Evolutionary conservation across 345 rosid genomes (phyloP).

Genomic region (Populus tremula): DNA sequence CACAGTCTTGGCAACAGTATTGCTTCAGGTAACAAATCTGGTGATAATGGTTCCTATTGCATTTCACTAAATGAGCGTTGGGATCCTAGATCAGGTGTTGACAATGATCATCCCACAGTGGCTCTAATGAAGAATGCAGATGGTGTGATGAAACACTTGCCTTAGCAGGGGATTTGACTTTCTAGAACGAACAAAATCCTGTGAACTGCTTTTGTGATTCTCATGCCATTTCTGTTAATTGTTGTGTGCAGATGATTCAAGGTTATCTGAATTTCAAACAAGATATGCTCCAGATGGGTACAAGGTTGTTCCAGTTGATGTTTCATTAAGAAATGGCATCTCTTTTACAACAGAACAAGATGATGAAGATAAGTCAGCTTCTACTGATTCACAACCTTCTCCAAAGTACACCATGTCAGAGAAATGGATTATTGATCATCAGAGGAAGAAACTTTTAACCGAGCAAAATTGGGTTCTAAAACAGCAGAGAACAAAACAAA

Average conservation of each 20-base stretch:
- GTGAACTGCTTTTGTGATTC: conserved; percentile 1
- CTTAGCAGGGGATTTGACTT: conserved; percentile 20
- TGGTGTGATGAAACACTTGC: conserved; percentile 17
- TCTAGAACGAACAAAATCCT: not conserved
- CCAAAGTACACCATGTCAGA: conserved; percentile 78
- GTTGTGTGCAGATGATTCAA: conserved; percentile 16
- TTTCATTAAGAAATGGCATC: conserved; percentile 25
- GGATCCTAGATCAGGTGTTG: conserved; percentile 19
- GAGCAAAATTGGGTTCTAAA: conserved; percentile 63
- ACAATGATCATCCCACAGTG: conserved; percentile 13
- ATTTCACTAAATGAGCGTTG: conserved; percentile 21
- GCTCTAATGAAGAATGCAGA: conserved; percentile 12
- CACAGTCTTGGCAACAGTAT: conserved; percentile 29
- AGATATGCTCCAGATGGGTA: conserved; percentile 13
- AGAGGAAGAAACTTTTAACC: conserved; percentile 46
- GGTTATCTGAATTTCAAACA: conserved; percentile 22
- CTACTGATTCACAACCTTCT: conserved; percentile 38
- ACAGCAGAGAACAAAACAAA: conserved; percentile 62
- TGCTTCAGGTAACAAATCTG: conserved; percentile 27
- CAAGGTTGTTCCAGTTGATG: conserved; percentile 19
- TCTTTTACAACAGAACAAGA: conserved; percentile 44
- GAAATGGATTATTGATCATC: conserved; percentile 76
- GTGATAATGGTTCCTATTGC: conserved; percentile 5
- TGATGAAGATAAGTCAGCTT: conserved; percentile 47
- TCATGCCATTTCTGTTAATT: conserved; percentile 5